These are phyloP conservation scores for Byssochlamys sp. DNA, from an alignment of 2,329 filamentous ascomycete genomes.

Conservation along the genomic window DNA sequence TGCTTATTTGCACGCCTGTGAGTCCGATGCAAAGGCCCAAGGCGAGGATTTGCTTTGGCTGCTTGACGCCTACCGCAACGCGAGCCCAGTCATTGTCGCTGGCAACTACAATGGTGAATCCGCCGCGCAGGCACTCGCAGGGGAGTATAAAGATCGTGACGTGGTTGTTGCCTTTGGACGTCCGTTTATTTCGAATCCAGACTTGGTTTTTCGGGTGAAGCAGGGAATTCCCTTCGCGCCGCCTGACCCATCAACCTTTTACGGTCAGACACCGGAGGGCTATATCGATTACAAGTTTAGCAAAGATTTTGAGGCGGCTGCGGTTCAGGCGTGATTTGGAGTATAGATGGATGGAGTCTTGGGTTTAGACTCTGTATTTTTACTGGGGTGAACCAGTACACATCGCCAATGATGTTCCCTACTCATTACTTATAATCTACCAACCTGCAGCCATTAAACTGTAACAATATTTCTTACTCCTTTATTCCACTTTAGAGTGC, in stretches of 20 bases:
- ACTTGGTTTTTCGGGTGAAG: slow-evolving; percentile 34
- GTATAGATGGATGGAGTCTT: too few relatives aligned
- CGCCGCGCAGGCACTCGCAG: slow-evolving; percentile 29
- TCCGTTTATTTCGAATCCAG: slow-evolving; percentile 38
- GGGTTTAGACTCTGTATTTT: too few relatives aligned
- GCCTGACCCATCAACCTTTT: slow-evolving; percentile 35
- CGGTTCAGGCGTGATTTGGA: too few relatives aligned
- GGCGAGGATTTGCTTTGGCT: slow-evolving; percentile 37
- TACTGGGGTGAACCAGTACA: too few relatives aligned
- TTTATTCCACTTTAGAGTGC: too few relatives aligned
- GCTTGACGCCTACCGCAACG: slow-evolving; percentile 32
- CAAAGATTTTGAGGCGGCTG: slow-evolving; percentile 18
- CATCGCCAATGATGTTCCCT: too few relatives aligned
- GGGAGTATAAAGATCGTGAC: slow-evolving; percentile 20
- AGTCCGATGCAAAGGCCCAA: slow-evolving; percentile 33
- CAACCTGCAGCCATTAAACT: too few relatives aligned
- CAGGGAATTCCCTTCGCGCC: slow-evolving; percentile 26
- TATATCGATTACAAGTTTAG: slow-evolving; percentile 32
- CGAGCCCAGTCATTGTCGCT: slow-evolving; percentile 41
- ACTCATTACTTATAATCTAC: too few relatives aligned
- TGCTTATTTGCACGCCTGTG: slow-evolving; percentile 54
- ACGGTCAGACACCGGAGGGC: slow-evolving; percentile 26
- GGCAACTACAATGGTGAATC: slow-evolving; percentile 37
- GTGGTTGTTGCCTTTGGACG: slow-evolving; percentile 34
- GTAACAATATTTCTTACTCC: too few relatives aligned